A percentile compares a stretch with the other conserved stretches of the same genome.
phyloP scores from a whole-genome alignment of 2,329 filamentous ascomycete genomes.

The Beauveria caledonica region DNA sequence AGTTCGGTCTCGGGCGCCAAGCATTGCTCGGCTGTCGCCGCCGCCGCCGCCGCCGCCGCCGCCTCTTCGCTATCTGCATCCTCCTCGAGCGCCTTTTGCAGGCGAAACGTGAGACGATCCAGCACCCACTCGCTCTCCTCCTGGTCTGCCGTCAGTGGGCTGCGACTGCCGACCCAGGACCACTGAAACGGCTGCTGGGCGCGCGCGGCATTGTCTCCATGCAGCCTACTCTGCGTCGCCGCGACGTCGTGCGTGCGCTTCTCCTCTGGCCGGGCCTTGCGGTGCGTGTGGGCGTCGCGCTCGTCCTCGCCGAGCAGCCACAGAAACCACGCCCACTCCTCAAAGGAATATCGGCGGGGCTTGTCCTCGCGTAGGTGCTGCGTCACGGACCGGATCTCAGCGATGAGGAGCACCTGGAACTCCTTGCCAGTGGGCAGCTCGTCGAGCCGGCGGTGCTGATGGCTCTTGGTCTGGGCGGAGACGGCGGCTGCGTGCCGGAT shows the following conservation, averaged over 20 bases:
- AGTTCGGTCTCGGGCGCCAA: neutral
- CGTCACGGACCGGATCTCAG: constrained; percentile 60
- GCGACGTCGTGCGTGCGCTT: constrained; percentile 14
- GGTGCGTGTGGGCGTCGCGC: constrained; percentile 39
- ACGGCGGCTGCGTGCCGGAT: constrained; percentile 9
- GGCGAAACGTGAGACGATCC: constrained; percentile 49
- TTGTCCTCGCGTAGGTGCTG: constrained; percentile 49
- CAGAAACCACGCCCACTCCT: constrained; percentile 82
- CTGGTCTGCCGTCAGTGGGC: constrained; percentile 60
- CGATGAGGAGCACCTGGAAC: constrained; percentile 58
- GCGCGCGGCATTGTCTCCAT: constrained; percentile 19
- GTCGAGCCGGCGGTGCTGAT: constrained; percentile 27
- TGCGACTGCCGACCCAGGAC: constrained; percentile 66
- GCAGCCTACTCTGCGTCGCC: constrained; percentile 2
- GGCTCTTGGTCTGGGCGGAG: constrained; percentile 15
- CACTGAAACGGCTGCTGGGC: constrained; percentile 35
- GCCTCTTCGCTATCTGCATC: constrained; percentile 13
- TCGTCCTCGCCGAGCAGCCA: constrained; percentile 65
- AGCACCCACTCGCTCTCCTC: constrained; percentile 68
- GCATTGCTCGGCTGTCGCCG: neutral
- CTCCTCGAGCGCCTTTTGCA: constrained; percentile 31
- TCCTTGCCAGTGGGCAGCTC: constrained; percentile 37
- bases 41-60: neutral
- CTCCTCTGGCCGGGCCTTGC: constrained; percentile 27
- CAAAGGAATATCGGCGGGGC: constrained; percentile 63